Percentiles rank a stretch among this genome's conserved stretches.
Evolutionary conservation across 352 stramenopile genomes (phyloP).

Genomic region (Globisporangium emineosum): DNA sequence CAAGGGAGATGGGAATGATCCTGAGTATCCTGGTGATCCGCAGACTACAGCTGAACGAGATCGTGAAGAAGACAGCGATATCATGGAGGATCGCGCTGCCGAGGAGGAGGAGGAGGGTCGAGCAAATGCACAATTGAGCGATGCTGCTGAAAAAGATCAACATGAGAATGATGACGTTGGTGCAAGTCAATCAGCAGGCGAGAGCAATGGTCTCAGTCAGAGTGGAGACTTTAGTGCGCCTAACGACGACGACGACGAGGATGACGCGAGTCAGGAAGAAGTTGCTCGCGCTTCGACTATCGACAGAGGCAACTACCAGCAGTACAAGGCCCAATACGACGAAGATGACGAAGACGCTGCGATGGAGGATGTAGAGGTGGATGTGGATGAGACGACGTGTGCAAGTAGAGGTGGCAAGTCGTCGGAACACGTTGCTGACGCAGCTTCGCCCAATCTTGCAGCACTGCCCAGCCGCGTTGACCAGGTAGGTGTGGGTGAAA

Average conservation of each 20-base stretch:
- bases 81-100: neutral
- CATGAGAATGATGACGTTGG: neutral
- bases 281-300: conserved; percentile 34
- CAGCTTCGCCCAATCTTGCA: neutral
- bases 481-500: neutral
- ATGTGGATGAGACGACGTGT: neutral
- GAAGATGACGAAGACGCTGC: conserved; percentile 16
- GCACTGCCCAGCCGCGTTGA: neutral
- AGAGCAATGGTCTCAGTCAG: conserved; percentile 7
- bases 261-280: conserved; percentile 19
- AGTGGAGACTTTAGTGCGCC: conserved; percentile 14
- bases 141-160: neutral
- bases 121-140: neutral
- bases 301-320: conserved; percentile 42
- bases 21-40: neutral
- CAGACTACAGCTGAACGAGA: neutral
- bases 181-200: neutral
- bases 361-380: neutral
- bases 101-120: neutral
- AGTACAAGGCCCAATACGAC: conserved; percentile 33
- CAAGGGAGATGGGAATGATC: neutral
- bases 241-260: conserved; percentile 17
- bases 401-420: neutral
- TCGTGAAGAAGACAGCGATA: neutral
- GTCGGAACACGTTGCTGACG: neutral